Percentiles rank a stretch among this genome's conserved stretches.
phyloP scores from a whole-genome alignment of 257 asterid genomes.

The Salvia rosmarinus region DNA sequence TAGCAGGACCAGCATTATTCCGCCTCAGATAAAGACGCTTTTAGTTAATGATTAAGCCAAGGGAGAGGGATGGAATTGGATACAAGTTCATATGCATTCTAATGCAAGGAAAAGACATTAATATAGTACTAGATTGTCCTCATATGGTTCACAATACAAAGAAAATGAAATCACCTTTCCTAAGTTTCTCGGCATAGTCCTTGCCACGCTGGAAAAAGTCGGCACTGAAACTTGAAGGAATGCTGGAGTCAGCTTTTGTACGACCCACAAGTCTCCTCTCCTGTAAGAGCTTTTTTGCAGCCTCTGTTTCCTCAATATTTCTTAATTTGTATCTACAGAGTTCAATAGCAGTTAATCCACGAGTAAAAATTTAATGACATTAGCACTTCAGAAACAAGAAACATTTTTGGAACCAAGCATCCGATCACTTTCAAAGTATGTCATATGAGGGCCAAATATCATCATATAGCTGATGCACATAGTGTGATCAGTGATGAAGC shows the following conservation, averaged over 20 bases:
- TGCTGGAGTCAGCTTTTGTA: conserved; percentile 64
- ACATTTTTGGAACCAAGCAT: conserved; percentile 21
- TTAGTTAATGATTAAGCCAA: not conserved
- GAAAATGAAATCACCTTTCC: conserved; percentile 60
- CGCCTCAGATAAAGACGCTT: not conserved
- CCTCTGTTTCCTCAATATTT: conserved; percentile 98
- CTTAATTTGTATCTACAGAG: conserved; percentile 73
- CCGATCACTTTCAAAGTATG: conserved; percentile 15
- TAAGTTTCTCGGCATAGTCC: conserved; percentile 80
- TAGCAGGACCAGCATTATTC: not conserved
- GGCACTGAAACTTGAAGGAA: conserved; percentile 87
- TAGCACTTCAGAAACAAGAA: not conserved
- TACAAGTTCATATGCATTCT: not conserved
- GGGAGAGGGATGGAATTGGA: not conserved
- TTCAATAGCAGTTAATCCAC: conserved; percentile 26
- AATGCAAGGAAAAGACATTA: conserved; percentile 8
- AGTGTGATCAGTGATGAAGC: not conserved
- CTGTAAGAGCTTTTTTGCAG: conserved; percentile 92
- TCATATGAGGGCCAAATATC: not conserved
- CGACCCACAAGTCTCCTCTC: conserved; percentile 86
- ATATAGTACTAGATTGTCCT: conserved; percentile 16
- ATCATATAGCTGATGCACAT: not conserved
- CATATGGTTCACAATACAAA: conserved; percentile 21
- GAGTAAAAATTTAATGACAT: not conserved
- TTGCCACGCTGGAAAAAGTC: conserved; percentile 88